phyloP scores from a whole-genome alignment of 805 yeast genomes.

The Priceomyces melissophilus region DNA sequence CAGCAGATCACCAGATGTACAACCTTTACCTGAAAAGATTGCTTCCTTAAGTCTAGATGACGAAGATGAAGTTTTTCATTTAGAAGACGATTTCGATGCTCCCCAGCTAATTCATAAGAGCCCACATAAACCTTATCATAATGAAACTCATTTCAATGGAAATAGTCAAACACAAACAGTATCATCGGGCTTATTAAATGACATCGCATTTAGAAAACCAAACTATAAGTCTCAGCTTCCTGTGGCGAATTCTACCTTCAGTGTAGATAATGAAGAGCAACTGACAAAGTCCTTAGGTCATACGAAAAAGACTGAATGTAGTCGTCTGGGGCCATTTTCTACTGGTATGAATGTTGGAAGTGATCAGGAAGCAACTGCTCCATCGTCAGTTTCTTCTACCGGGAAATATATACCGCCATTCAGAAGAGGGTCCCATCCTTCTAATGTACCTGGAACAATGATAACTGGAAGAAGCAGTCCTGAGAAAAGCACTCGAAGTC shows the following conservation, averaged over 20 bases:
- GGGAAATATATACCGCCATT: conserved; percentile 76
- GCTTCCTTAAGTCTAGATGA: conserved; percentile 29
- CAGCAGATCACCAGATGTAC: conserved; percentile 29
- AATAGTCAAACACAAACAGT: conserved; percentile 1
- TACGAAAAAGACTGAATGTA: not conserved
- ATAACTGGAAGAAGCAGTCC: not conserved
- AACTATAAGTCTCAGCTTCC: conserved; percentile 8
- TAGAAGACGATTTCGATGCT: conserved; percentile 37
- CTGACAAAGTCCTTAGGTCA: too few relatives aligned
- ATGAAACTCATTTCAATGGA: not conserved
- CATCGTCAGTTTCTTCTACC: conserved; percentile 10
- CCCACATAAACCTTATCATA: too few relatives aligned
- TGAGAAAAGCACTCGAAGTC: conserved; percentile 3
- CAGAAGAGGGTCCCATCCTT: conserved; percentile 47
- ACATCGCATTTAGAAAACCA: conserved; percentile 13
- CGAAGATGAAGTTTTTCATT: conserved; percentile 38
- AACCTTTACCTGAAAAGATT: conserved; percentile 34
- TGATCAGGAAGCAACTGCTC: conserved; percentile 8
- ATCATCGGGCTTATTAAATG: conserved; percentile 5
- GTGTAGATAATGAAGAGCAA: not conserved
- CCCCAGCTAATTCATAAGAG: too few relatives aligned
- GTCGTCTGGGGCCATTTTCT: conserved; percentile 4
- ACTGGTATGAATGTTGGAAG: conserved; percentile 4
- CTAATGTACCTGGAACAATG: conserved; percentile 1
- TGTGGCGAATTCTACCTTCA: not conserved